These are phyloP conservation scores for Fomitopsis pulvina DNA, from an alignment of 768 basidiomycete genomes.

Conservation along the genomic window DNA sequence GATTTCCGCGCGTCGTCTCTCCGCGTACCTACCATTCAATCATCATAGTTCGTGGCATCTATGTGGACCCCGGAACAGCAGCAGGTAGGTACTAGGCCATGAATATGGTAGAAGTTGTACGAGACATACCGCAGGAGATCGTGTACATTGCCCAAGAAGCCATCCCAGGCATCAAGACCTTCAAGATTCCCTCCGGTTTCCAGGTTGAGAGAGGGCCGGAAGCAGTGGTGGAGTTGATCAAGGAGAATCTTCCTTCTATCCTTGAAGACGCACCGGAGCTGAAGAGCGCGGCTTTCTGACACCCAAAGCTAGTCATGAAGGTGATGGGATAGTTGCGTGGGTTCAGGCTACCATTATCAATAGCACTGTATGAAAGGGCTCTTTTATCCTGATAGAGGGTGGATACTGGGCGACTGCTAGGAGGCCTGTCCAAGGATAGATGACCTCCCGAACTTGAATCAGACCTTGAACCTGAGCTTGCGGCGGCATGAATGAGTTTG, in stretches of 20 bases:
- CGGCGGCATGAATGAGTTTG: no score
- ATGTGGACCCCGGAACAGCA: conserved; percentile 18
- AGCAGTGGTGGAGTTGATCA: conserved; percentile 15
- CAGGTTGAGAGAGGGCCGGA: conserved; percentile 15
- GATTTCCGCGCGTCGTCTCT: not conserved
- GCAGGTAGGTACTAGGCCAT: conserved; percentile 5
- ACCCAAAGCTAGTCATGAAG: not conserved
- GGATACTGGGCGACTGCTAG: no score
- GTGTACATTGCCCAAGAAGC: conserved; percentile 13
- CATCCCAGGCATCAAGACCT: conserved; percentile 12
- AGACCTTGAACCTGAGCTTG: no score
- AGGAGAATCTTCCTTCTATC: conserved; percentile 12
- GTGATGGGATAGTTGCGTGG: no score
- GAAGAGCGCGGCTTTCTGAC: not conserved
- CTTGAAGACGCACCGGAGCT: not conserved
- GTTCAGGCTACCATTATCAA: no score
- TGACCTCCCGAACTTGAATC: no score
- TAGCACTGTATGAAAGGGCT: no score
- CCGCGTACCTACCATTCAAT: not conserved
- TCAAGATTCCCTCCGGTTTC: conserved; percentile 13
- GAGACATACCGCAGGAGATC: conserved; percentile 7
- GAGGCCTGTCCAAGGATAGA: no score
- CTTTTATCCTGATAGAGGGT: no score
- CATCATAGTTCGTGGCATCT: conserved; percentile 12
- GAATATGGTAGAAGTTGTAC: not conserved